Evolutionary conservation across 129 eudicot genomes (phyloP), one percentile per base, ranked within the genome.

Genomic region (Kitagawia praeruptora): DNA sequence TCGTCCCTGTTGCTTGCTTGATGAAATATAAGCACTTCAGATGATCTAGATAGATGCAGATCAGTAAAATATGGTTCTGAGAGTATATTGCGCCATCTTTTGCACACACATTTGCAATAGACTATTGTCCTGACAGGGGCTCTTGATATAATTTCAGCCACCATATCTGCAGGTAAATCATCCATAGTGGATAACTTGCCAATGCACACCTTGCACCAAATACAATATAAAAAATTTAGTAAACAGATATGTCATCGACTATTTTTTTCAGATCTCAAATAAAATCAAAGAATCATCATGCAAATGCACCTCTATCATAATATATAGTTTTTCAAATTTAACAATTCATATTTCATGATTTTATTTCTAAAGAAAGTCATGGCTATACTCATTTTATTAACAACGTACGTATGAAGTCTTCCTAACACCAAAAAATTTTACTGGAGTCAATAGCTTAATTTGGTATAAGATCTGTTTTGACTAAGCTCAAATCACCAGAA

Each of bases 71-170:
- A 45, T 18, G 87, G 79, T 14, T 77, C 69, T 13, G 67, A 42
- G 80, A 87, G 44, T 49, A 89, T 79, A 34, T 77, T n/a, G 39
- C 42, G 75, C 86, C 89, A 89, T 9, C 63, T 37, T 76, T 63
- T 83, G 85, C 89, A 86, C 19, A 87, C 90, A 34, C 47, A 74
- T 72, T 49, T 63, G 85, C 86, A 85, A 31, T 79, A 48, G 75
- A 77, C 21, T 42, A 85, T 48, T 37, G 86, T 80, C 16, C 72
- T 78, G 1, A 77, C 23, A 0, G 85, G 88, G 58, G 81, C 84
- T 40, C 88, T 70, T 46, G 85, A 80, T 72, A 85, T 76, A 28
- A 87, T 85, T 6, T 87, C 86, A 21, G 73, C 15, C 49, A 71
- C 0, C 27, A 82, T 8, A 0, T 80, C n/a, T 4, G 66, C 56